A percentile compares a stretch with the other conserved stretches of the same genome.
phyloP scores from a whole-genome alignment of 331 rosid species.

The Spiraea crenata region DNA sequence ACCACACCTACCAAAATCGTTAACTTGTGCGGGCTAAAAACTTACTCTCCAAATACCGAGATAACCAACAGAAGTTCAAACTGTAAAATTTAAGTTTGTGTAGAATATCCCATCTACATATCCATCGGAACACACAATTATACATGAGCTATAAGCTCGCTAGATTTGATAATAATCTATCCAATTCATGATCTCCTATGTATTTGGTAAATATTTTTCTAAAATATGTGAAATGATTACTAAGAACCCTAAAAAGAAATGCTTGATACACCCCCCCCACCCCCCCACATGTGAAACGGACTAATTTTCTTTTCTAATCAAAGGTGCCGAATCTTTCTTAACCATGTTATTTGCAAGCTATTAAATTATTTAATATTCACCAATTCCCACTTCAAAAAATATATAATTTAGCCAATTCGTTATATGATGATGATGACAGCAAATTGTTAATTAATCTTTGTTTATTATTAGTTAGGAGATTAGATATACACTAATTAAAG shows the following conservation, averaged over 20 bases:
- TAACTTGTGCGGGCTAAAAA: not conserved
- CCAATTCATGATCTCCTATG: not conserved
- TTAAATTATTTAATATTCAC: not conserved
- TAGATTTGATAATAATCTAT: not conserved
- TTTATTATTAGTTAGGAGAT: not conserved
- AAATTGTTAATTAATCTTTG: not conserved
- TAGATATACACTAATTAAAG: not conserved
- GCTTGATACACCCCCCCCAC: not conserved
- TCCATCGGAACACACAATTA: too few species aligned
- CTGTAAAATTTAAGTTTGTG: too few species aligned
- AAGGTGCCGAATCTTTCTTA: constrained; percentile 14
- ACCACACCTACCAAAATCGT: constrained; percentile 31
- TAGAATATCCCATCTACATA: too few species aligned
- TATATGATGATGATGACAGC: too few species aligned
- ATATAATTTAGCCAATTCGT: too few species aligned
- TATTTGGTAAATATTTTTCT: not conserved
- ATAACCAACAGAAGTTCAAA: too few species aligned
- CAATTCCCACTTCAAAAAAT: not conserved
- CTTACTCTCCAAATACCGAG: too few species aligned
- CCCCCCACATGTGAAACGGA: constrained; percentile 17
- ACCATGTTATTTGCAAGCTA: not conserved
- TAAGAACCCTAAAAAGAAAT: not conserved
- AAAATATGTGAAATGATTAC: constrained; percentile 26
- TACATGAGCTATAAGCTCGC: not conserved
- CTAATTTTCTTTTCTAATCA: constrained; percentile 8